Percentiles rank a stretch among this genome's conserved stretches.
Conservation (phyloP, 2,329 filamentous ascomycete species). For the Bisporella sp. region DNA sequence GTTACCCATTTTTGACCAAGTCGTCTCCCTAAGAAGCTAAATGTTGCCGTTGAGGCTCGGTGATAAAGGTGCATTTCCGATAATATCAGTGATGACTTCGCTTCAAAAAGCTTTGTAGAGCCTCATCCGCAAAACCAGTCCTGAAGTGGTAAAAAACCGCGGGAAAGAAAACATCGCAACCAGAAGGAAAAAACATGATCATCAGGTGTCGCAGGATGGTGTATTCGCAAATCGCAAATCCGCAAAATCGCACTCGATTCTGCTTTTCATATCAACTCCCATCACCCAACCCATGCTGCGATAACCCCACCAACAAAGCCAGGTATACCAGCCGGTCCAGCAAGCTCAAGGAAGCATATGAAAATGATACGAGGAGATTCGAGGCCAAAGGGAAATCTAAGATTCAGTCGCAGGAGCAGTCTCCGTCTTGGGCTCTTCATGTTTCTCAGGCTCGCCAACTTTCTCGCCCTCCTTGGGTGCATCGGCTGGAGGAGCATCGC, state of each 20-base stretch:
- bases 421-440: conserved; percentile 23
- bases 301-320: conserved; percentile 26
- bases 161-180: conserved; percentile 23
- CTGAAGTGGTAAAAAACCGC: conserved; percentile 20
- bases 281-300: conserved; percentile 27
- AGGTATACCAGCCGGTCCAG: conserved; percentile 24
- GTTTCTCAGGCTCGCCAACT: conserved; percentile 42
- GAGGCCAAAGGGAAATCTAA: conserved; percentile 28
- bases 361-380: conserved; percentile 35
- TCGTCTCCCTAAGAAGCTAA: conserved; percentile 17
- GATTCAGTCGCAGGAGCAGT: conserved; percentile 42
- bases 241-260: conserved; percentile 24
- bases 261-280: conserved; percentile 31
- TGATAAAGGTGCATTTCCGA: conserved; percentile 22
- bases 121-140: conserved; percentile 21
- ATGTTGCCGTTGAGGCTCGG: conserved; percentile 22
- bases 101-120: conserved; percentile 20
- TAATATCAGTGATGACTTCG: conserved; percentile 20
- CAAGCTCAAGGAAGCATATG: conserved; percentile 27
- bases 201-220: conserved; percentile 30
- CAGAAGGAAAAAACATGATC: conserved; percentile 30
- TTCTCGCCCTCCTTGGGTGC: conserved; percentile 56
- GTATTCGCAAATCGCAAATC: conserved; percentile 28
- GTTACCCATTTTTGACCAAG: conserved; percentile 11
- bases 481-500: conserved; percentile 38